Conservation (phyloP, 192 early-diverging fungal species). For the Gonapodya sp. region DNA sequence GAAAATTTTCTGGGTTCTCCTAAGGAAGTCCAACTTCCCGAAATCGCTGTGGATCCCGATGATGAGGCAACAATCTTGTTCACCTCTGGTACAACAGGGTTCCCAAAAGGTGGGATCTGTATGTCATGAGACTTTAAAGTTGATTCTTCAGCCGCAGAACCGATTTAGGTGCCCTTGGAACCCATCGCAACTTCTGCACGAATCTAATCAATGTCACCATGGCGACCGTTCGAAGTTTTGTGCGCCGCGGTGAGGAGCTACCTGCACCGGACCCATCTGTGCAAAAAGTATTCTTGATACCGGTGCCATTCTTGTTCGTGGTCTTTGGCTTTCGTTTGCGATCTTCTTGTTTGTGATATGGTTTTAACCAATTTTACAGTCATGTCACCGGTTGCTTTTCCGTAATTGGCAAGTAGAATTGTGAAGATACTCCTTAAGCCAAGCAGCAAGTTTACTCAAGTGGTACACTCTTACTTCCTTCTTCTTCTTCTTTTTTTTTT, state of each 20-base stretch:
- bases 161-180: slow-evolving; percentile 13
- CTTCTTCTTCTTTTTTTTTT: too few relatives aligned
- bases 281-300: slow-evolving; percentile 9
- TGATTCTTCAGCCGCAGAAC: slow-evolving; percentile 17
- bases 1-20: neutral
- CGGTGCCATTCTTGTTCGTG: slow-evolving; percentile 13
- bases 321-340: too few relatives aligned
- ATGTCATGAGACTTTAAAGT: neutral
- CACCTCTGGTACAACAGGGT: neutral
- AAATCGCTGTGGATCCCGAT: neutral
- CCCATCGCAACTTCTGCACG: slow-evolving; percentile 16
- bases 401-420: slow-evolving; percentile 10
- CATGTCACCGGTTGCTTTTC: slow-evolving; percentile 19
- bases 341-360: too few relatives aligned
- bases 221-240: neutral
- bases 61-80: slow-evolving; percentile 6
- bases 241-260: slow-evolving; percentile 13
- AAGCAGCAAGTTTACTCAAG: too few relatives aligned
- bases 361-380: neutral
- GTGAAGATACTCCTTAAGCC: neutral
- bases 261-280: slow-evolving; percentile 3
- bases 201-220: slow-evolving; percentile 10
- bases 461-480: too few relatives aligned
- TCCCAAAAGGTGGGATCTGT: neutral
- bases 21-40: slow-evolving; percentile 2